Evolutionary conservation across 1,284 basidiomycete genomes (phyloP).

Genomic region (Irpex sp.): DNA sequence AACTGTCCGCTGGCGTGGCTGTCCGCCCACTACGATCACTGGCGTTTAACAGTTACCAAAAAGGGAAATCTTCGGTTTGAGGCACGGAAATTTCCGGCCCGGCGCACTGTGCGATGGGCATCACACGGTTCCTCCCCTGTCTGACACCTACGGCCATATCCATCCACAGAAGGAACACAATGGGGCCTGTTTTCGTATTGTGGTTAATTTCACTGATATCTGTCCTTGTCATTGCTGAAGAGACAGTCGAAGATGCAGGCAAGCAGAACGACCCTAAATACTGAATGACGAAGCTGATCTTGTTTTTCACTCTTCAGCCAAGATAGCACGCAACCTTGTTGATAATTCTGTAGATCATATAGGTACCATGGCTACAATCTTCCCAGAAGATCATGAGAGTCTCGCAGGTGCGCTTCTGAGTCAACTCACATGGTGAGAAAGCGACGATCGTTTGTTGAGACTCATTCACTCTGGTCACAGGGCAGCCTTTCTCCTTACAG

Average conservation of each 20-base stretch:
- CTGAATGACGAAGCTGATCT: background rate
- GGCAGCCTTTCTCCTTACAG: conserved; percentile 56
- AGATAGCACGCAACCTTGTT: conserved; percentile 40
- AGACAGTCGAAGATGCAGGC: conserved; percentile 30
- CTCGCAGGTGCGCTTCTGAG: conserved; percentile 33
- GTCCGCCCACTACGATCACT: background rate
- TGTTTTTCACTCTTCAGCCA: conserved; percentile 27
- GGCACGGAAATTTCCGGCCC: background rate
- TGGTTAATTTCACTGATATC: background rate
- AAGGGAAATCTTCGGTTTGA: background rate
- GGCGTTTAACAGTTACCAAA: background rate
- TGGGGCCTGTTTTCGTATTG: background rate
- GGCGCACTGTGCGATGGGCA: background rate
- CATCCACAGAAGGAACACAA: background rate
- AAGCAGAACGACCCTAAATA: background rate
- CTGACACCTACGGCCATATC: background rate
- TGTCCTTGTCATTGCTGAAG: conserved; percentile 10
- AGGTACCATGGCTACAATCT: conserved; percentile 49
- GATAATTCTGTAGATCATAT: conserved; percentile 34
- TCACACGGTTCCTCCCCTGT: background rate
- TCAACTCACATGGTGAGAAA: background rate
- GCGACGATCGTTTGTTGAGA: background rate
- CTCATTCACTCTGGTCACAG: conserved; percentile 24
- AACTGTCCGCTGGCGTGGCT: background rate
- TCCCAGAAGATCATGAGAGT: conserved; percentile 37